A percentile compares a stretch with the other conserved stretches of the same genome.
Evolutionary conservation across 495 filamentous ascomycete species (phyloP).

Genomic region (Hypoxylon trugodes): DNA sequence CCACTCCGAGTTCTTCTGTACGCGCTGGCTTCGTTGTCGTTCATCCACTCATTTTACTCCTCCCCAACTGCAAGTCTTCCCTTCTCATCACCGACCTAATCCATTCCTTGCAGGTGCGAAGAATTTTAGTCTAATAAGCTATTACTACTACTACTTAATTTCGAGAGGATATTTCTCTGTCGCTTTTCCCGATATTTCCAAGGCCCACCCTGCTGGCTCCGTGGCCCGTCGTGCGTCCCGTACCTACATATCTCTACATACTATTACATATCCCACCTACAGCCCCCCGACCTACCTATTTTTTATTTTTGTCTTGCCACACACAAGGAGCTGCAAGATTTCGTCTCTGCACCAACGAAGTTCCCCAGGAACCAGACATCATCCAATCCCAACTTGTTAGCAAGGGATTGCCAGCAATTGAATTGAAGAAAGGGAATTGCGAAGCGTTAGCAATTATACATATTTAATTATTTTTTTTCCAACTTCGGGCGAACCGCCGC

Average conservation of each 20-base stretch:
- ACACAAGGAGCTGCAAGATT: constrained; percentile 29
- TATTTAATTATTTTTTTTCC: neutral
- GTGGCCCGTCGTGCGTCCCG: constrained; percentile 36
- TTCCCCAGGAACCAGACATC: constrained; percentile 19
- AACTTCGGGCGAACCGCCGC: constrained; percentile 4
- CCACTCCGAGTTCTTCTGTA: constrained; percentile 38
- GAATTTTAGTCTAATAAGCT: constrained; percentile 11
- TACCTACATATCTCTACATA: constrained; percentile 41
- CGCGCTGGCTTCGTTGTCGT: constrained; percentile 41
- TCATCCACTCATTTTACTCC: constrained; percentile 39
- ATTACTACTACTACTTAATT: constrained; percentile 11
- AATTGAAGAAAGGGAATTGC: constrained; percentile 18
- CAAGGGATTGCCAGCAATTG: neutral
- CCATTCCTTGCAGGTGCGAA: constrained; percentile 39
- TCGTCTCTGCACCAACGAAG: constrained; percentile 24
- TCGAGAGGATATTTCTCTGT: constrained; percentile 5
- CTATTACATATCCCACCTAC: constrained; percentile 38
- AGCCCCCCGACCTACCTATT: constrained; percentile 28
- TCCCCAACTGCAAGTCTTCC: constrained; percentile 29
- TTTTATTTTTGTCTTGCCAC: constrained; percentile 17
- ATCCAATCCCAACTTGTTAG: constrained; percentile 9
- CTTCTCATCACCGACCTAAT: constrained; percentile 39
- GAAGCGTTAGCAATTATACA: constrained; percentile 6
- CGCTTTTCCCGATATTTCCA: constrained; percentile 22
- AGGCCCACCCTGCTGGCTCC: constrained; percentile 27